A percentile compares a stretch with the other conserved stretches of the same genome.
Conservation (phyloP, 495 filamentous ascomycete species). For the Aspergillus leporis region DNA sequence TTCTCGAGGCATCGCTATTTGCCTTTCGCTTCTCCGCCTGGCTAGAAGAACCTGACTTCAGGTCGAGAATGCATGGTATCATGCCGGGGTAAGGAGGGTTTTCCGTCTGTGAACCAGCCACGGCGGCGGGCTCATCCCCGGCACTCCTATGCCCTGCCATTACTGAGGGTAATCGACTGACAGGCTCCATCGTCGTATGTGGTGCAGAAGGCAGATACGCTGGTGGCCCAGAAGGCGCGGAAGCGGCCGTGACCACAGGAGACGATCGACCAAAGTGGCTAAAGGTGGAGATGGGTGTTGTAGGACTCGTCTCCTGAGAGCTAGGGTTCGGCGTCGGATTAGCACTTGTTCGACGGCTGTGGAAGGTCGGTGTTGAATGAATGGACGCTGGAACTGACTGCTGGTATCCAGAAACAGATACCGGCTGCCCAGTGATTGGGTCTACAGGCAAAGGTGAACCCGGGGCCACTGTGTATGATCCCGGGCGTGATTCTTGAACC, state of each 20-base stretch:
- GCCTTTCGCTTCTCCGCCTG: slow-evolving; percentile 90
- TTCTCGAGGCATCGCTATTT: slow-evolving; percentile 88
- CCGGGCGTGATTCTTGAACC: slow-evolving; percentile 36
- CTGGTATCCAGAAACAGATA: slow-evolving; percentile 31
- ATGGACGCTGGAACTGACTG: slow-evolving; percentile 35
- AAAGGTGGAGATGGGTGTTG: slow-evolving; percentile 51
- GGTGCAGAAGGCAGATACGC: slow-evolving; percentile 19
- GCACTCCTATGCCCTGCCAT: slow-evolving; percentile 31
- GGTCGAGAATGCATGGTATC: slow-evolving; percentile 66
- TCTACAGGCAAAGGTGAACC: slow-evolving; percentile 35
- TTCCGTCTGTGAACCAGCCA: slow-evolving; percentile 38
- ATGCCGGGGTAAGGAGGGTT: slow-evolving; percentile 42
- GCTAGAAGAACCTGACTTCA: slow-evolving; percentile 78
- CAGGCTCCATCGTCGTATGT: slow-evolving; percentile 33
- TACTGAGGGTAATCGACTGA: slow-evolving; percentile 26
- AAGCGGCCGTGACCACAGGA: slow-evolving; percentile 34
- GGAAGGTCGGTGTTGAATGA: slow-evolving; percentile 42
- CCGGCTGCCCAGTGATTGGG: slow-evolving; percentile 26
- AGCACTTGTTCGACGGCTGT: slow-evolving; percentile 44
- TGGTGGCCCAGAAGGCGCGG: slow-evolving; percentile 23
- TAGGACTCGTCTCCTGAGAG: slow-evolving; percentile 59
- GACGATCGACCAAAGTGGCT: slow-evolving; percentile 51
- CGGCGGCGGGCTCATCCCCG: slow-evolving; percentile 34
- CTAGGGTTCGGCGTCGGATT: slow-evolving; percentile 40
- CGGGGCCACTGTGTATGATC: slow-evolving; percentile 25